Conservation (phyloP, 2,329 filamentous ascomycete species). For the Colletotrichum musicola region DNA sequence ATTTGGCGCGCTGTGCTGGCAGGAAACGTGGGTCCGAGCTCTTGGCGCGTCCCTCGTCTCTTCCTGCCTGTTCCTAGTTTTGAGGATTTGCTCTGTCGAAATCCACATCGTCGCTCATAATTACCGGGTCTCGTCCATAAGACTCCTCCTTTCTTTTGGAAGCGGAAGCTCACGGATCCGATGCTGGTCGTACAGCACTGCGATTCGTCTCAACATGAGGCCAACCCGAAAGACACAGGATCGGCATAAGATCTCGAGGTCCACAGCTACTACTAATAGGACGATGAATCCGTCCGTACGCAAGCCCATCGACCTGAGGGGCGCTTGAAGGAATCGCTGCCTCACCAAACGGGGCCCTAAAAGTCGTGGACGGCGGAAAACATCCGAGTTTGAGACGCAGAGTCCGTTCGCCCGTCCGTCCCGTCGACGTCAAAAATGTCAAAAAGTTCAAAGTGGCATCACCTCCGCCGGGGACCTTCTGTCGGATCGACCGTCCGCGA, state of each 20-base stretch:
- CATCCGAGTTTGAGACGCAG: neutral
- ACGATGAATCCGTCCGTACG: neutral
- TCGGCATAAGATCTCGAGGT: conserved; percentile 5
- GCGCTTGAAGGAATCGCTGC: too few species aligned
- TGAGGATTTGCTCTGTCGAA: neutral
- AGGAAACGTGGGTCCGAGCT: conserved; percentile 6
- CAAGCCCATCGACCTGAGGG: too few species aligned
- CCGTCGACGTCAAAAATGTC: conserved; percentile 1
- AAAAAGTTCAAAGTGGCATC: conserved; percentile 1
- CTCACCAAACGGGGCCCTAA: neutral
- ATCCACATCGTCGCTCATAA: conserved; percentile 15
- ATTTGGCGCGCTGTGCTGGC: neutral
- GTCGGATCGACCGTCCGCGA: conserved; percentile 15
- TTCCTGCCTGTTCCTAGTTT: conserved; percentile 4
- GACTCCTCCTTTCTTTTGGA: conserved; percentile 7
- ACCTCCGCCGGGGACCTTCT: neutral
- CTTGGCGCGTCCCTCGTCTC: conserved; percentile 20
- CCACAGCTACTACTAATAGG: neutral
- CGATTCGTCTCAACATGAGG: conserved; percentile 14
- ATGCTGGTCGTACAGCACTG: conserved; percentile 1
- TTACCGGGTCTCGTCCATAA: conserved; percentile 2
- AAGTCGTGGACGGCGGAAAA: neutral
- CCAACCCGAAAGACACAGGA: neutral
- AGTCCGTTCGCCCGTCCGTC: neutral
- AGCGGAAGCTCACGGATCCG: conserved; percentile 20